Conservation (phyloP, 768 basidiomycete species). For the Lyophyllum semitale region DNA sequence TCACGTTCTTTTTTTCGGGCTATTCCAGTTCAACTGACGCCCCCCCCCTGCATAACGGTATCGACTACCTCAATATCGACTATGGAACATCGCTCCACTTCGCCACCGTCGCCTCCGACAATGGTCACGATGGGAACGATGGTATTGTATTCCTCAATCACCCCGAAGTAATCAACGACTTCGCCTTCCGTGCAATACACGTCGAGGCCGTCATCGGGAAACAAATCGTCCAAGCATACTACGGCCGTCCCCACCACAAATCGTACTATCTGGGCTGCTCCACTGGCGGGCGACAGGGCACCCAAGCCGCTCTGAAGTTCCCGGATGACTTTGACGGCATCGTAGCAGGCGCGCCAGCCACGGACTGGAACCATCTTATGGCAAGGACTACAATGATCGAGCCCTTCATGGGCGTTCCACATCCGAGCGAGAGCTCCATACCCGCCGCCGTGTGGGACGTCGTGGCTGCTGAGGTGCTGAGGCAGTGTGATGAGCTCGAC, state of each 20-base stretch:
- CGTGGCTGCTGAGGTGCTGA: slow-evolving; percentile 11
- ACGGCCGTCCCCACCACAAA: not conserved
- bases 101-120: slow-evolving; percentile 7
- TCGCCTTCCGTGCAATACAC: slow-evolving; percentile 1
- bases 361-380: not conserved
- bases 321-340: slow-evolving; percentile 14
- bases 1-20: no score
- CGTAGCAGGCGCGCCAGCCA: slow-evolving; percentile 1
- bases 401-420: not conserved
- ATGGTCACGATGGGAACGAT: slow-evolving; percentile 3
- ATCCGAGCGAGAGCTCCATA: not conserved
- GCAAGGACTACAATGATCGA: not conserved
- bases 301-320: slow-evolving; percentile 6
- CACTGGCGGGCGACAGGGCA: slow-evolving; percentile 7
- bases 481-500: slow-evolving; percentile 15
- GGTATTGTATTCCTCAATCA: not conserved
- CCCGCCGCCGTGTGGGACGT: not conserved
- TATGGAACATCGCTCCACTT: slow-evolving; percentile 1
- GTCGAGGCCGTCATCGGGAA: slow-evolving; percentile 1
- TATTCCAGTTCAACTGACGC: no score
- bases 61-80: not conserved
- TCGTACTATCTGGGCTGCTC: slow-evolving; percentile 11
- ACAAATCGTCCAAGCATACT: not conserved
- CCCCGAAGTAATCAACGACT: slow-evolving; percentile 11
- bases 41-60: not conserved